Base-by-base conservation (phyloP, 2,329 filamentous ascomycete genomes). In the Fusarium compactum region DNA sequence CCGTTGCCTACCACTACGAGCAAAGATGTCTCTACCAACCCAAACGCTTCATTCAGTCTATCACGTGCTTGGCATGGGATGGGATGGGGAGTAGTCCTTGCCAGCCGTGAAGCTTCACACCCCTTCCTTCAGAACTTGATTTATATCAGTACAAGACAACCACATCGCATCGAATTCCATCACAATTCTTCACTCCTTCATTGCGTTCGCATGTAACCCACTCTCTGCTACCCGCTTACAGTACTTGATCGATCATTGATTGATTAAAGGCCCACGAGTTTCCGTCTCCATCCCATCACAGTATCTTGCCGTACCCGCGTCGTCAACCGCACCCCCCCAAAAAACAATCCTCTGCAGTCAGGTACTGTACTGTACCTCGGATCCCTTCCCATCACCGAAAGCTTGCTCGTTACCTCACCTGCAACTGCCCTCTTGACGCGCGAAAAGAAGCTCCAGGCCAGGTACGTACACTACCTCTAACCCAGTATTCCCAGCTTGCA, bases 1-100 rank as follows among this genome's bases (percentile, higher is more conserved):
- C 66, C 66, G 58, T 58, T 29, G 32, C 45, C 22, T 50, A 34
- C 40, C 32, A 41, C 30, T 34, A 41, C 24, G 11, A n/a, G 18
- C 32, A 34, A 53, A 27, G 30, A 27, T 32, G 22, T 30, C 27
- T 27, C 51, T 45, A 16, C 64, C 51, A 65, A 65, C 53, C 50
- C 47, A 58, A 38, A 71, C 69, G 59, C 59, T 65, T 54, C 59
- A 40, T 55, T 58, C 52, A 67, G 53, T 44, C 50, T 45, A 62
- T 73, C 71, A 73, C 70, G 71, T 73, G 71, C 68, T 65, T 62
- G 44, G 45, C 50, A 52, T 48, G 30, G 29, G 55, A 52, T 48
- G 30, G 29, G 55, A 48, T 44, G 20, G 20, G 25, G 25, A 53
- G 38, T 38, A 16, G 20, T 52, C 27, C 40, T 43, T 43, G 51